Conservation (phyloP, 495 filamentous ascomycete genomes). For the Penicillium longicatenatum region DNA sequence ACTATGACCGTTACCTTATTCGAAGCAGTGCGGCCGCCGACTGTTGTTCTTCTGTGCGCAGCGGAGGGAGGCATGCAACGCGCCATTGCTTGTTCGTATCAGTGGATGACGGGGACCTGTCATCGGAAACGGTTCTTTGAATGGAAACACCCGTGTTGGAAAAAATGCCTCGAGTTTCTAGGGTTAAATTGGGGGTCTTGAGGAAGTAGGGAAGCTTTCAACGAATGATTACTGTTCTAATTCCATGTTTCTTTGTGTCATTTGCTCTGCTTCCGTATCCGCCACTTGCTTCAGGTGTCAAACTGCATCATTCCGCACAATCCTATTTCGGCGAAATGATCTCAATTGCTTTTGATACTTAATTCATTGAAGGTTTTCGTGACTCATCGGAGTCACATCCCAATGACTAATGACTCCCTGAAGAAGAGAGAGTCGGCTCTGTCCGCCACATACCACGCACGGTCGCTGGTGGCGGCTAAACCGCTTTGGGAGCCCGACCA, state of each 20-base stretch:
- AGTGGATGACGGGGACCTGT: background rate
- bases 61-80: conserved; percentile 6
- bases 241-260: background rate
- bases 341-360: background rate
- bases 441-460: conserved; percentile 1
- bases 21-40: background rate
- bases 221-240: background rate
- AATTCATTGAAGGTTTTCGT: background rate
- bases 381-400: background rate
- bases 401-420: background rate
- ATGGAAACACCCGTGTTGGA: conserved; percentile 4
- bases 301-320: background rate
- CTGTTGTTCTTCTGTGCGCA: conserved; percentile 3
- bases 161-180: conserved; percentile 2
- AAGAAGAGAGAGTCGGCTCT: background rate
- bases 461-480: conserved; percentile 15
- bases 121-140: background rate
- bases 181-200: background rate
- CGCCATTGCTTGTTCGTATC: conserved; percentile 3
- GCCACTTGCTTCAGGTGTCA: background rate
- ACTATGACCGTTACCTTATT: conserved; percentile 2
- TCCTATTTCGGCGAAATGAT: background rate
- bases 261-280: background rate
- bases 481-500: conserved; percentile 39
- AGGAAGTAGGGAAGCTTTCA: background rate